phyloP scores from a whole-genome alignment of 495 filamentous ascomycete genomes.

The Aspergillus sparsus region DNA sequence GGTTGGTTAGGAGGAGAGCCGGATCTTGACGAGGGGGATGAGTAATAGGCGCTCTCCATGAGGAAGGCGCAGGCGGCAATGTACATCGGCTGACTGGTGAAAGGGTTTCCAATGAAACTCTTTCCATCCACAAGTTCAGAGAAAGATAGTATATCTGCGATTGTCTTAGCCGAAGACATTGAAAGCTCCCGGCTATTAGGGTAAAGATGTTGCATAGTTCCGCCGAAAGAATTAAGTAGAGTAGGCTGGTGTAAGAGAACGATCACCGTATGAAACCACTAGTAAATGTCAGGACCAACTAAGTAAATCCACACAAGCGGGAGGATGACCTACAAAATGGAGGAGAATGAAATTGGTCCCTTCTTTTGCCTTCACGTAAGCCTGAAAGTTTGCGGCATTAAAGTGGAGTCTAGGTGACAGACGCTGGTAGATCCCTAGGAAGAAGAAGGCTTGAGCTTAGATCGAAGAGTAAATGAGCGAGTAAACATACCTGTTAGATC shows the following conservation, averaged over 20 bases:
- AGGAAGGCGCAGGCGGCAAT: constrained; percentile 86
- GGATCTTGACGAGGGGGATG: constrained; percentile 38
- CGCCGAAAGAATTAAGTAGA: constrained; percentile 73
- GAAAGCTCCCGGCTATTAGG: constrained; percentile 77
- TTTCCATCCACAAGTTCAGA: constrained; percentile 76
- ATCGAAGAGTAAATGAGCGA: not conserved
- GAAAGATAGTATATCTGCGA: constrained; percentile 80
- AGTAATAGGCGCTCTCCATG: constrained; percentile 67
- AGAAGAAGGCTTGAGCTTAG: not conserved
- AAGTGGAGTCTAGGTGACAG: constrained; percentile 73
- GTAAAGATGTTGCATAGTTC: constrained; percentile 65
- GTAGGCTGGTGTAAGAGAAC: constrained; percentile 83
- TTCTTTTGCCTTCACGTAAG: constrained; percentile 73
- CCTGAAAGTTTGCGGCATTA: constrained; percentile 74
- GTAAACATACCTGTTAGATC: constrained; percentile 59
- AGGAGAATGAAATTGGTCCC: constrained; percentile 84
- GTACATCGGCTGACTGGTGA: constrained; percentile 87
- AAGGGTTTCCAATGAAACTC: constrained; percentile 81
- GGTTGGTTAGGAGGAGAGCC: constrained; percentile 35
- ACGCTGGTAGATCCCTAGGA: constrained; percentile 67
- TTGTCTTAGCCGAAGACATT: constrained; percentile 87
- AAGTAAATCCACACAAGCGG: not conserved
- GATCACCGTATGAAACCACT: constrained; percentile 85
- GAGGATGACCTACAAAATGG: constrained; percentile 57
- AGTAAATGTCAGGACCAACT: constrained; percentile 6